These are phyloP conservation scores for Phaeoacremonium minimum DNA, from an alignment of 2,329 filamentous ascomycete species.

Conservation along the genomic window DNA sequence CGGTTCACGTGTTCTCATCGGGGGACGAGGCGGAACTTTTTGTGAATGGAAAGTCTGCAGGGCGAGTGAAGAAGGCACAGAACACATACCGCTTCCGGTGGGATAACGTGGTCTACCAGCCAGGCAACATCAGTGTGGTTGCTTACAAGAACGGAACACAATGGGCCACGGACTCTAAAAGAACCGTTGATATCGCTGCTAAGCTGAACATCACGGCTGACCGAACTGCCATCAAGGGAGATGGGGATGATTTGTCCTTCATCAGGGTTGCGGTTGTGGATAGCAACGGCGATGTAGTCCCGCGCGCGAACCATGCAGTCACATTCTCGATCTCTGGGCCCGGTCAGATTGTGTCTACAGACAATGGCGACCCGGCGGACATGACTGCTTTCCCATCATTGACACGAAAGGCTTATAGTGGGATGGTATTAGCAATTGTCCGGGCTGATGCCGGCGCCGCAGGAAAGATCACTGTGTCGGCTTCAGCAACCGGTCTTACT, in stretches of 20 bases:
- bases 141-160: slow-evolving; percentile 39
- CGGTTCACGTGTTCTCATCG: slow-evolving; percentile 48
- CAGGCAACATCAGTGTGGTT: slow-evolving; percentile 41
- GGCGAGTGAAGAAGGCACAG: slow-evolving; percentile 27
- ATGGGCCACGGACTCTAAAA: slow-evolving; percentile 38
- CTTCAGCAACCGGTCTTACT: slow-evolving; percentile 1
- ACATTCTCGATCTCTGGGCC: slow-evolving; percentile 37
- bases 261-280: slow-evolving; percentile 41
- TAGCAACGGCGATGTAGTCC: slow-evolving; percentile 34
- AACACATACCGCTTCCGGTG: slow-evolving; percentile 46
- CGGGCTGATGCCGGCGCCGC: slow-evolving; percentile 17
- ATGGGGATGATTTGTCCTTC: slow-evolving; percentile 42
- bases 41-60: slow-evolving; percentile 42
- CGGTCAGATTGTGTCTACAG: slow-evolving; percentile 42
- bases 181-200: slow-evolving; percentile 34
- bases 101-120: slow-evolving; percentile 43
- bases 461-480: slow-evolving; percentile 6
- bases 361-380: slow-evolving; percentile 46
- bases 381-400: slow-evolving; percentile 34
- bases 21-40: slow-evolving; percentile 52
- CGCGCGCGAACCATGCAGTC: slow-evolving; percentile 33
- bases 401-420: slow-evolving; percentile 33
- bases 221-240: slow-evolving; percentile 27
- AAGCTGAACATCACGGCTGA: slow-evolving; percentile 34
- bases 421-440: slow-evolving; percentile 35